Evolutionary conservation across 176 grass and related monocot genomes (phyloP).

Genomic region (Chrysopogon serrulatus): DNA sequence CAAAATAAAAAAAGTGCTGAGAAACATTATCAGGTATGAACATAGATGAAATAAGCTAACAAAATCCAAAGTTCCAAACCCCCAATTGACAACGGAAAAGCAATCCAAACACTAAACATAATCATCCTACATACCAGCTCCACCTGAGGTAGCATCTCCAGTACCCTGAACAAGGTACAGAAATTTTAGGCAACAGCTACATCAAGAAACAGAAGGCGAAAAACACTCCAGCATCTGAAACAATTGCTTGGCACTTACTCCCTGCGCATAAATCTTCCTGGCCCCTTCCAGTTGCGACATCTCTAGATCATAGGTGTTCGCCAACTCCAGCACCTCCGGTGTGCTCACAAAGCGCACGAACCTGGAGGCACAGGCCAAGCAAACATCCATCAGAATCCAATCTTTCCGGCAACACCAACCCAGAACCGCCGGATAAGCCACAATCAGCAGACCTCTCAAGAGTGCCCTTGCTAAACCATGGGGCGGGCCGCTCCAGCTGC

Average conservation of each 20-base stretch:
- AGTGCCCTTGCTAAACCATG: slow-evolving; percentile 97
- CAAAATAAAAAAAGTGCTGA: neutral
- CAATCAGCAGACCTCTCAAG: slow-evolving; percentile 73
- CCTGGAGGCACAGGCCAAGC: slow-evolving; percentile 39
- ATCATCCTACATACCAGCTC: slow-evolving; percentile 50
- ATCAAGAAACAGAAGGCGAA: slow-evolving; percentile 1
- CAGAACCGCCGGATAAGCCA: neutral
- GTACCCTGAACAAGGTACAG: slow-evolving; percentile 43
- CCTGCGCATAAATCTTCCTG: slow-evolving; percentile 87
- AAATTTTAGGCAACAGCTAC: slow-evolving; percentile 23
- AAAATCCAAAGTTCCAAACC: neutral
- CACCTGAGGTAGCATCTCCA: slow-evolving; percentile 48
- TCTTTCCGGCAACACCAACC: neutral
- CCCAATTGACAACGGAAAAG: neutral
- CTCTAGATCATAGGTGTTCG: slow-evolving; percentile 75
- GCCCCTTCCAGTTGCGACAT: slow-evolving; percentile 96
- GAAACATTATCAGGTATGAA: slow-evolving; percentile 16
- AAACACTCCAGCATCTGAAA: neutral
- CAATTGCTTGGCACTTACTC: slow-evolving; percentile 39
- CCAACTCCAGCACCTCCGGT: slow-evolving; percentile 88
- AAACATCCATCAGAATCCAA: slow-evolving; percentile 19
- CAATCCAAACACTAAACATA: neutral
- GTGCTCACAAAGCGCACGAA: slow-evolving; percentile 98
- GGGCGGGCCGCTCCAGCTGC: slow-evolving; percentile 50
- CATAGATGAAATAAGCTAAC: neutral